Percentiles rank a stretch among this genome's conserved stretches.
phyloP scores from a whole-genome alignment of 768 basidiomycete genomes.

The Serendipita vermifera region DNA sequence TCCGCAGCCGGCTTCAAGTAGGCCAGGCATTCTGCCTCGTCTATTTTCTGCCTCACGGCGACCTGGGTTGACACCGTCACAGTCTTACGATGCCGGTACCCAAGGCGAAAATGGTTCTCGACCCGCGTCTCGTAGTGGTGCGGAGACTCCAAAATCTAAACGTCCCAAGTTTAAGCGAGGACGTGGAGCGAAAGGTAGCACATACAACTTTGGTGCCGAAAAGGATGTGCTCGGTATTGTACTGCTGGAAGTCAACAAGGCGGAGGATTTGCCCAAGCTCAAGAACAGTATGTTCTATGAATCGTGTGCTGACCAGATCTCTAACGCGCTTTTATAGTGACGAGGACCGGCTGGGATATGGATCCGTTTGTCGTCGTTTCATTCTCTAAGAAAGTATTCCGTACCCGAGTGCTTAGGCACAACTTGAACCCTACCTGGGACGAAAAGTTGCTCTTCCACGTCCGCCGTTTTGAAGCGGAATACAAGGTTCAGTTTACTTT shows the following conservation, averaged over 20 bases:
- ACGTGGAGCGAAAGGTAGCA: slow-evolving; percentile 27
- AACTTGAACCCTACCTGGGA: slow-evolving; percentile 82
- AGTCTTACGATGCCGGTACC: background rate
- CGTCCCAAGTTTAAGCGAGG: slow-evolving; percentile 31
- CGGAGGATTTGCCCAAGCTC: slow-evolving; percentile 69
- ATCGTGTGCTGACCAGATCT: slow-evolving; percentile 13
- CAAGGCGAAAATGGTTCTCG: background rate
- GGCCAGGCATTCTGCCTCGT: slow-evolving; percentile 9
- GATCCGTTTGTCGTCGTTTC: slow-evolving; percentile 93
- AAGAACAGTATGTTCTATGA: slow-evolving; percentile 58
- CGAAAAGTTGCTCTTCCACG: slow-evolving; percentile 91
- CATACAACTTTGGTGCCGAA: slow-evolving; percentile 49
- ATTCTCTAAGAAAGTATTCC: slow-evolving; percentile 94
- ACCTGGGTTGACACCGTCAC: background rate
- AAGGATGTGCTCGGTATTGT: slow-evolving; percentile 91
- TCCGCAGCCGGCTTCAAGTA: slow-evolving; percentile 16
- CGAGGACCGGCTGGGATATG: slow-evolving; percentile 86
- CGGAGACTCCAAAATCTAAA: slow-evolving; percentile 16
- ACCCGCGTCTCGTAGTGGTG: background rate
- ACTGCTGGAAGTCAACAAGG: slow-evolving; percentile 80
- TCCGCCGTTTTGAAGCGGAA: slow-evolving; percentile 68
- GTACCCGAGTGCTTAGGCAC: slow-evolving; percentile 79
- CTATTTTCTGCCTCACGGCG: slow-evolving; percentile 10
- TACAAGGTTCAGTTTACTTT: slow-evolving; percentile 72
- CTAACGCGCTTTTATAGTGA: slow-evolving; percentile 37